Evolutionary conservation across 2,329 filamentous ascomycete genomes (phyloP).

Genomic region (Nigrospora osmanthi): DNA sequence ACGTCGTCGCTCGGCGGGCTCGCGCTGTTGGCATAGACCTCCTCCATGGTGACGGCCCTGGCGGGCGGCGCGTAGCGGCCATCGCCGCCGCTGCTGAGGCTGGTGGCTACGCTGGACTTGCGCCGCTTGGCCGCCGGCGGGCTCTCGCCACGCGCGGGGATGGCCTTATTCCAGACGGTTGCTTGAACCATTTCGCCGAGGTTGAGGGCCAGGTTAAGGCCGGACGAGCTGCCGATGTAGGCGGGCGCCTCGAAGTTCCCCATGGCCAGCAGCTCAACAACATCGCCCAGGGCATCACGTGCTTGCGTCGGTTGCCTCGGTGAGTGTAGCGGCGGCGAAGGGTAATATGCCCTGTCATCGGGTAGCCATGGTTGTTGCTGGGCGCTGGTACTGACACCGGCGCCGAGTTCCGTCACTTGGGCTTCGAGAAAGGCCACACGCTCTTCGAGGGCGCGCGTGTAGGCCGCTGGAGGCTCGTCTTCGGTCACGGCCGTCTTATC

Average conservation of each 20-base stretch:
- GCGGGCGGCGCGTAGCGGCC: background rate
- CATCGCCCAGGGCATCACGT: slow-evolving; percentile 24
- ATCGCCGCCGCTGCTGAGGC: background rate
- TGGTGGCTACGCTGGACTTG: background rate
- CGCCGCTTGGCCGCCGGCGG: slow-evolving; percentile 4
- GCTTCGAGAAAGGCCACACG: slow-evolving; percentile 31
- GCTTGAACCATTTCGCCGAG: slow-evolving; percentile 45
- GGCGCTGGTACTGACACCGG: background rate
- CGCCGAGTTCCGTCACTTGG: slow-evolving; percentile 10
- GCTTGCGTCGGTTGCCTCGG: slow-evolving; percentile 4
- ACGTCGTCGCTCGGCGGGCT: slow-evolving; percentile 37
- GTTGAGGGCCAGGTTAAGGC: slow-evolving; percentile 38
- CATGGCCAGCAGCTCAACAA: slow-evolving; percentile 40
- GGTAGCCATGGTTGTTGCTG: background rate
- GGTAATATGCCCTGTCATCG: slow-evolving; percentile 1
- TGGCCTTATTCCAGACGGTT: slow-evolving; percentile 43
- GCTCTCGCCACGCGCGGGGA: slow-evolving; percentile 14
- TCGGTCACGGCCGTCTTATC: slow-evolving; percentile 32
- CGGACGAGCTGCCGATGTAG: slow-evolving; percentile 41
- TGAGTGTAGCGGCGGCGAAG: background rate
- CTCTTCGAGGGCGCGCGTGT: slow-evolving; percentile 32
- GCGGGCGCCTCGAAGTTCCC: slow-evolving; percentile 35
- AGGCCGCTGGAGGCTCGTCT: slow-evolving; percentile 26
- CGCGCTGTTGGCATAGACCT: slow-evolving; percentile 31
- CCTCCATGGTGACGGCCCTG: slow-evolving; percentile 25